Percentiles rank a stretch among this genome's conserved stretches.
Conservation (phyloP, 768 basidiomycete species). For the Chalciporus chontae region DNA sequence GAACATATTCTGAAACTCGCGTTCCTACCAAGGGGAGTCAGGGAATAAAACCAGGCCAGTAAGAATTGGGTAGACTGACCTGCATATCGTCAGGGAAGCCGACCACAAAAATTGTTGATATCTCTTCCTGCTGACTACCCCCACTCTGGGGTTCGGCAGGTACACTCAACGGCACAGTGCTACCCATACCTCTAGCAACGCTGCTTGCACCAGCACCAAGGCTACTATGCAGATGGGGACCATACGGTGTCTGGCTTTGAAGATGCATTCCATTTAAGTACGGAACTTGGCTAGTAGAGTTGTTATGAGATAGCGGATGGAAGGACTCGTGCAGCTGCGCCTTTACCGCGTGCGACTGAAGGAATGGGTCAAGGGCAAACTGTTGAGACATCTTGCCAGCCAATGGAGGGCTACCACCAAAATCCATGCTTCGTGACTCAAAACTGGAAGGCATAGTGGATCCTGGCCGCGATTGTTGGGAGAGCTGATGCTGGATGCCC, state of each 20-base stretch:
- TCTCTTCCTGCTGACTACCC: conserved; percentile 65
- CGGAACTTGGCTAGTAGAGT: conserved; percentile 30
- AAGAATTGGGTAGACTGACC: conserved; percentile 45
- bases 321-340: conserved; percentile 33
- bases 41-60: conserved; percentile 5
- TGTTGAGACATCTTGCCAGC: conserved; percentile 27
- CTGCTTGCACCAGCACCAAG: conserved; percentile 20
- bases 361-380: conserved; percentile 32
- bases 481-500: conserved; percentile 32
- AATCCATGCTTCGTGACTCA: conserved; percentile 33
- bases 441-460: conserved; percentile 21
- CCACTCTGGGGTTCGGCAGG: conserved; percentile 21
- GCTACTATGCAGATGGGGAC: conserved; percentile 57
- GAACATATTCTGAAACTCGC: conserved; percentile 99
- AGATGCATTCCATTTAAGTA: conserved; percentile 46
- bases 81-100: conserved; percentile 99
- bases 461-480: conserved; percentile 34
- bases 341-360: conserved; percentile 28
- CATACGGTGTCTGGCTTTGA: conserved; percentile 74
- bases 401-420: conserved; percentile 26
- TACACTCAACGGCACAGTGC: conserved; percentile 29
- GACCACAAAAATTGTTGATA: conserved; percentile 96
- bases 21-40: conserved; percentile 58
- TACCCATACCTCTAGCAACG: conserved; percentile 25
- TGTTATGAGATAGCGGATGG: conserved; percentile 31